A percentile compares a stretch with the other conserved stretches of the same genome.
These are phyloP conservation scores for Yamadazyma endophytica DNA, from an alignment of 805 yeast species.

Conservation along the genomic window DNA sequence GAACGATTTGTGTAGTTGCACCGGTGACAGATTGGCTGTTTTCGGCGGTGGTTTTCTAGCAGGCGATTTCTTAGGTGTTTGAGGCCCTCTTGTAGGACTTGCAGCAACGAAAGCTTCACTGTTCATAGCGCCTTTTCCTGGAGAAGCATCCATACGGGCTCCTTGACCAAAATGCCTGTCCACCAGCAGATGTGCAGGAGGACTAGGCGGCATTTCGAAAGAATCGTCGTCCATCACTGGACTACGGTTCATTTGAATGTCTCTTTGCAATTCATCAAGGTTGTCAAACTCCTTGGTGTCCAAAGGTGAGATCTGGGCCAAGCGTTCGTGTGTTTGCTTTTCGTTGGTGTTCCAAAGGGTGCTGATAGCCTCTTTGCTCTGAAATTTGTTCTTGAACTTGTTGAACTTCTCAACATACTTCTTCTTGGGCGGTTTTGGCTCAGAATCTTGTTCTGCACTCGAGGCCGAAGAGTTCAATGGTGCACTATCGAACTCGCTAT, in stretches of 20 bases:
- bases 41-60: constrained; percentile 19
- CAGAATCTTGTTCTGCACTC: constrained; percentile 7
- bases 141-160: neutral
- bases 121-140: neutral
- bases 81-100: constrained; percentile 3
- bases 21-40: no score
- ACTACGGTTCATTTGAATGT: constrained; percentile 7
- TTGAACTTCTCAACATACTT: constrained; percentile 24
- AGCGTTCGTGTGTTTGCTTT: constrained; percentile 5
- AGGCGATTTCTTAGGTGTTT: constrained; percentile 9
- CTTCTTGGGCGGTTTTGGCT: constrained; percentile 11
- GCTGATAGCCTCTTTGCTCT: constrained; percentile 30
- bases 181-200: constrained; percentile 13
- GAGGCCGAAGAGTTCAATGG: constrained; percentile 7
- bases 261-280: constrained; percentile 12
- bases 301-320: constrained; percentile 7
- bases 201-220: constrained; percentile 9
- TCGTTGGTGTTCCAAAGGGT: constrained; percentile 10
- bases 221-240: constrained; percentile 2
- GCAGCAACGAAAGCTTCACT: constrained; percentile 1
- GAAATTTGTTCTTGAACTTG: constrained; percentile 29
- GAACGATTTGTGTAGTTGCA: neutral
- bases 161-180: no score
- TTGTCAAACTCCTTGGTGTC: constrained; percentile 12
- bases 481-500: constrained; percentile 1